Conservation (phyloP, 2,329 filamentous ascomycete species). For the Neobulgaria alba region DNA sequence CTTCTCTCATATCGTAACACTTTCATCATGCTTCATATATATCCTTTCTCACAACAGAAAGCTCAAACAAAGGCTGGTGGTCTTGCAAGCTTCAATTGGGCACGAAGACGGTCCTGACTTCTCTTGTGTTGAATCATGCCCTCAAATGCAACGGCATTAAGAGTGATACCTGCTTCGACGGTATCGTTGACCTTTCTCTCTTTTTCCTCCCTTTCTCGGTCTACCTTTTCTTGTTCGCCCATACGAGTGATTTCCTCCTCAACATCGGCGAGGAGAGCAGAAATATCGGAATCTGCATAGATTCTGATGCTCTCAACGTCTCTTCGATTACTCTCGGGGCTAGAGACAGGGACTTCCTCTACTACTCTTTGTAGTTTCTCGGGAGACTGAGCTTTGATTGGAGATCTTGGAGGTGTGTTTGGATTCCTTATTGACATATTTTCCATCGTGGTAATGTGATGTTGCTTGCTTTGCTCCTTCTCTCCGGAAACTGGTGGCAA, state of each 20-base stretch:
- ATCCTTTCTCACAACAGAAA: conserved; percentile 3
- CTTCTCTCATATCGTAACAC: too few relatives aligned
- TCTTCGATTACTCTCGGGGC: conserved; percentile 15
- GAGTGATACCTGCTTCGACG: conserved; percentile 1
- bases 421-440: not conserved
- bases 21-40: too few relatives aligned
- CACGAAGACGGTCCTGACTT: not conserved
- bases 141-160: conserved; percentile 15
- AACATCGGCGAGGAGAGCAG: conserved; percentile 57
- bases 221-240: conserved; percentile 16
- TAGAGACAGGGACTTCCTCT: conserved; percentile 16
- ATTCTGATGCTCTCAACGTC: conserved; percentile 53
- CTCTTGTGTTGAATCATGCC: conserved; percentile 10
- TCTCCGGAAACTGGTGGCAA: conserved; percentile 19
- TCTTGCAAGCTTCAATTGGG: too few relatives aligned
- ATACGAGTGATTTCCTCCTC: conserved; percentile 48
- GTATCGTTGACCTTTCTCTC: conserved; percentile 7
- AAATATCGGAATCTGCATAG: conserved; percentile 60
- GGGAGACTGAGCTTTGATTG: conserved; percentile 33
- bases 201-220: conserved; percentile 1
- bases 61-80: too few relatives aligned
- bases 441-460: conserved; percentile 7
- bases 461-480: not conserved
- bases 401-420: conserved; percentile 28
- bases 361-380: conserved; percentile 17